Base-by-base conservation (phyloP, 805 yeast genomes). In the Ogataea angusta region DNA sequence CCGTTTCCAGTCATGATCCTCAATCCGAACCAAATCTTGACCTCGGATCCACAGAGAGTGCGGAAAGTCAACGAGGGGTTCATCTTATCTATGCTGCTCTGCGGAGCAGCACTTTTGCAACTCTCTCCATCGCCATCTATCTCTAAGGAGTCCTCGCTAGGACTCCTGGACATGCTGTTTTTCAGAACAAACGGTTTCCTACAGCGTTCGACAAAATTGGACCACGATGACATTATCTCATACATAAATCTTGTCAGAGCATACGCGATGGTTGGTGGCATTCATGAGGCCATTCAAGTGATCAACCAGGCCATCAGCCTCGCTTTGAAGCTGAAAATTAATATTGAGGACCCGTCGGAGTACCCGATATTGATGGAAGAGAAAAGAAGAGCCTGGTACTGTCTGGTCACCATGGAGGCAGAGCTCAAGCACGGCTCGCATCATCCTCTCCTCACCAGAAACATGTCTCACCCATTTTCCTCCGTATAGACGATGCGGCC, bases 241-340 rank as follows among this genome's bases (percentile, higher is more conserved):
- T 47, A 48, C 30, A 34, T 48, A 35, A 47, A 49, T 34, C 42
- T 52, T 16, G 47, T 40, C 9, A 30, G 43, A 15, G 40, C 46
- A 13, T 43, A 41, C 19, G 42, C 45, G 38, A 10, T 41, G 41
- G 33, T 46, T 5, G 44, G 43, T 6, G 31, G 27, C 15, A 32
- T 30, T 8, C 24, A 27, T 6, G 49, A 52, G 27, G 45, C 49
- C 5, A 10, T 36, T 8, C 32, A 38, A 15, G 35, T 48, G 30
- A 17, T 46, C 10, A 34, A 48, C 26, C 25, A 29, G 6, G 56
- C 52, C 1, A 28, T 38, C 7, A 32, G 30, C 8, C 28, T 45
- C 16, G 56, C 56, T 9, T 9, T 43, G n/a, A 42, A 43, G 26
- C 35, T 52, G 17, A 45, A 41, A 10, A 15, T 49, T 34, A 49